Percentiles rank a stretch among this genome's conserved stretches.
Evolutionary conservation across 176 grass and related monocot species (phyloP).

Genomic region (Dactylis glomerata): DNA sequence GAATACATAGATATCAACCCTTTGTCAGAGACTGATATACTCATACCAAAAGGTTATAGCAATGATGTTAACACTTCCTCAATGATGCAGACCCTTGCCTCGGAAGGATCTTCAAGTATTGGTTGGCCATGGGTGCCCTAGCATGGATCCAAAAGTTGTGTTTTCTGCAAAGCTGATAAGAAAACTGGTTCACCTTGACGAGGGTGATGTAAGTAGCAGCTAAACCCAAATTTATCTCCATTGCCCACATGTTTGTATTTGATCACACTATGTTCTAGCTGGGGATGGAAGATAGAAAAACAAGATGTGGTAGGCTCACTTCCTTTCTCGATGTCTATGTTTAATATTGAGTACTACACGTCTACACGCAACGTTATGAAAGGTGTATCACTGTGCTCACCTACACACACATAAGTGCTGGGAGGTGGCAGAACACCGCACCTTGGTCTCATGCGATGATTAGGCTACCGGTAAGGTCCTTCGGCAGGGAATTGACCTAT

Average conservation of each 20-base stretch:
- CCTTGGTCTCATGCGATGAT: not conserved
- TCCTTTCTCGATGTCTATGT: not conserved
- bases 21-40: too few species aligned
- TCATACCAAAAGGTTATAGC: not conserved
- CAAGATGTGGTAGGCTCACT: not conserved
- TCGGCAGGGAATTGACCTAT: not conserved
- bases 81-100: constrained; percentile 60
- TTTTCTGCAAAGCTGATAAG: constrained; percentile 94
- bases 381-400: not conserved
- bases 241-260: not conserved
- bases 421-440: not conserved
- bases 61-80: constrained; percentile 22
- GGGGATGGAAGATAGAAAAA: not conserved
- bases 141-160: constrained; percentile 68
- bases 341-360: not conserved
- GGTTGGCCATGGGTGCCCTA: constrained; percentile 86
- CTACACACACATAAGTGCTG: not conserved
- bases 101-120: constrained; percentile 91
- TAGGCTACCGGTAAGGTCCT: not conserved
- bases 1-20: too few species aligned
- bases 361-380: not conserved
- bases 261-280: not conserved
- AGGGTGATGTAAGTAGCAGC: constrained; percentile 81
- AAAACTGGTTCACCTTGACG: constrained; percentile 91
- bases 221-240: constrained; percentile 11